These are phyloP conservation scores for Tranzscheliella williamsii DNA, from an alignment of 1,284 basidiomycete genomes.

Conservation along the genomic window DNA sequence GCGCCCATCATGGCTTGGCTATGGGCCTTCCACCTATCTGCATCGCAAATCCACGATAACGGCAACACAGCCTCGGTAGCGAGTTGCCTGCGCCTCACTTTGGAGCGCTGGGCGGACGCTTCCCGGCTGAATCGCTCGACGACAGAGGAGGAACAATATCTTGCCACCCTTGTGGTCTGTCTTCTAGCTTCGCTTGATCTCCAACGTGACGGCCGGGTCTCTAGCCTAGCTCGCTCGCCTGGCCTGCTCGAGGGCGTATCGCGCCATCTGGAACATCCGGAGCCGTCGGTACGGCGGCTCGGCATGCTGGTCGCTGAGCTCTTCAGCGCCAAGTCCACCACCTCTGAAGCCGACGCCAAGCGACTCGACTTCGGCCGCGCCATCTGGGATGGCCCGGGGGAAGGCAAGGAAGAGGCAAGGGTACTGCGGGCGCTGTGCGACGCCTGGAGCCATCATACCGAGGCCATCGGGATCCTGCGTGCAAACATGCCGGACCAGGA, in stretches of 20 bases:
- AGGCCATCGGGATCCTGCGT: too few species aligned
- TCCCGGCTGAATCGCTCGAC: slow-evolving; percentile 4
- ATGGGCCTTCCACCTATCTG: slow-evolving; percentile 4
- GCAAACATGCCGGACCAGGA: too few species aligned
- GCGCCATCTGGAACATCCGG: slow-evolving; percentile 67
- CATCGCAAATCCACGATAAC: neutral
- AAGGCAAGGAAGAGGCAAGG: slow-evolving; percentile 64
- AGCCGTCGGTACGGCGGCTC: slow-evolving; percentile 76
- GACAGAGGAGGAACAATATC: slow-evolving; percentile 63
- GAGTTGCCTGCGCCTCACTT: too few species aligned
- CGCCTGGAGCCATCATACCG: slow-evolving; percentile 7
- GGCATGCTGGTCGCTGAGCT: slow-evolving; percentile 89
- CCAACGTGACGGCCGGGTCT: slow-evolving; percentile 45
- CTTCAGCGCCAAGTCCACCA: slow-evolving; percentile 17
- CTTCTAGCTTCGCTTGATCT: slow-evolving; percentile 62
- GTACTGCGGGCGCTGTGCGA: slow-evolving; percentile 43
- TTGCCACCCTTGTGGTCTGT: slow-evolving; percentile 73
- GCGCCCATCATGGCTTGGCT: slow-evolving; percentile 14
- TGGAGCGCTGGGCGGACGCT: slow-evolving; percentile 5
- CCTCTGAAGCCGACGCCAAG: slow-evolving; percentile 60
- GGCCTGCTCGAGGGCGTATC: slow-evolving; percentile 75
- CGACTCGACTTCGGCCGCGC: slow-evolving; percentile 73
- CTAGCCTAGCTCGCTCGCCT: slow-evolving; percentile 66
- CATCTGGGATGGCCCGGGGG: slow-evolving; percentile 77
- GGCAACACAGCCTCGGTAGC: too few species aligned